Base-by-base conservation (phyloP, 2,329 filamentous ascomycete genomes). In the Stachybotrys chartarum region DNA sequence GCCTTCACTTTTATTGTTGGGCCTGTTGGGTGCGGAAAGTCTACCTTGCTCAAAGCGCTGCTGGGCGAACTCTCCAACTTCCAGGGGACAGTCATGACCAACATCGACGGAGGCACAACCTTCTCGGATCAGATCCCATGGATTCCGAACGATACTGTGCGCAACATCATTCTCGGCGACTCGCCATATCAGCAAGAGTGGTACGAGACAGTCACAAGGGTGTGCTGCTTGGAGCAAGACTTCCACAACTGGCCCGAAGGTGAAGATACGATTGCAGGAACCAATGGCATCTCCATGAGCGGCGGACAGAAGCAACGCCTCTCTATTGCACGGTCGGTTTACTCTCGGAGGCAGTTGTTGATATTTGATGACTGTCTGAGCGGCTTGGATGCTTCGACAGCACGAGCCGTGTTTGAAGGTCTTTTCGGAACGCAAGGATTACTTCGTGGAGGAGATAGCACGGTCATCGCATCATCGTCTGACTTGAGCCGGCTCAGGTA, bases 341-440 rank as follows among this genome's bases (percentile, higher is more conserved):
- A 72, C 59, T 62, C 68, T 16, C 57, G 64, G 17, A 60, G 60
- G 8, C 55, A 69, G 6, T 59, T 74, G 18, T 45, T 74, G 5
- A 49, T 77, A 4, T 53, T 76, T 4, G 74, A 77, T 58, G 73
- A 76, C 52, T 59, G 62, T 1, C 66, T 75, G 32, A 69, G 69
- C 46, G 70, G 63, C 8, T 60, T 75, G 1, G 72, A 75, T 58
- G 61, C 67, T 3, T 58, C 69, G 6, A 78, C 75, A 1, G 68
- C 72, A 45, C 55, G 66, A 11, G 56, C 63, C 2, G 63, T 78
- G 10, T 72, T 76, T 54, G 57, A 66, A 8, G 66, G 66, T 12
- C 60, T 77, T 3, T 66, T 77, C 12, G 68, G 71, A 3, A 49
- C 61, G 8, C 54, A 61, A 6, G 75, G 76, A 0, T 48, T 78